phyloP scores from a whole-genome alignment of 306 rosid genomes.

The Lotus japonicus region DNA sequence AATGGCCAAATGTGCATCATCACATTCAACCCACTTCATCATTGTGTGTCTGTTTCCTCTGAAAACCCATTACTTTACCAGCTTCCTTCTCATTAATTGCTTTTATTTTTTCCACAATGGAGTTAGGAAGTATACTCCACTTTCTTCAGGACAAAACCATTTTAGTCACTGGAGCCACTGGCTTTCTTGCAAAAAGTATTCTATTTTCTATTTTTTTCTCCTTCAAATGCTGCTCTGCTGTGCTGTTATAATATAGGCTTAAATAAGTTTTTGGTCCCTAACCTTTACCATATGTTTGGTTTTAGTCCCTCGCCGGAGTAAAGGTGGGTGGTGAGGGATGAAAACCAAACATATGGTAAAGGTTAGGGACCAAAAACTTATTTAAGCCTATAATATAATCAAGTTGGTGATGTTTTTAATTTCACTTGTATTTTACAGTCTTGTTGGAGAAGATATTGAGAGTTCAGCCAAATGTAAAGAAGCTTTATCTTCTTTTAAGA shows the following conservation, averaged over 20 bases:
- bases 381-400: too few relatives aligned
- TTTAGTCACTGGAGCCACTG: conserved; percentile 73
- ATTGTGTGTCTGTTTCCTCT: not conserved
- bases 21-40: not conserved
- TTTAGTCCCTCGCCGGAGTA: too few relatives aligned
- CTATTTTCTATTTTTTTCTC: not conserved
- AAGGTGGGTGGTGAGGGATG: too few relatives aligned
- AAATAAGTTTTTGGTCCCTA: too few relatives aligned
- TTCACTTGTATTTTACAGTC: conserved; percentile 33
- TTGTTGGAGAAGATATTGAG: conserved; percentile 79
- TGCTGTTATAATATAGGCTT: too few relatives aligned
- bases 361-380: too few relatives aligned
- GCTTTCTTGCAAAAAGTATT: conserved; percentile 72
- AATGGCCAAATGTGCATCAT: not conserved
- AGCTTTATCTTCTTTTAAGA: conserved; percentile 69
- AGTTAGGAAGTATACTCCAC: conserved; percentile 57
- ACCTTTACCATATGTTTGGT: too few relatives aligned
- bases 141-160: conserved; percentile 53
- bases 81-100: not conserved
- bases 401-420: not conserved
- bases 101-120: conserved; percentile 37
- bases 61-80: not conserved
- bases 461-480: conserved; percentile 77
- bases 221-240: not conserved
- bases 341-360: too few relatives aligned